Evolutionary conservation across 345 rosid genomes (phyloP).

Genomic region (Microthlaspi erraticum): DNA sequence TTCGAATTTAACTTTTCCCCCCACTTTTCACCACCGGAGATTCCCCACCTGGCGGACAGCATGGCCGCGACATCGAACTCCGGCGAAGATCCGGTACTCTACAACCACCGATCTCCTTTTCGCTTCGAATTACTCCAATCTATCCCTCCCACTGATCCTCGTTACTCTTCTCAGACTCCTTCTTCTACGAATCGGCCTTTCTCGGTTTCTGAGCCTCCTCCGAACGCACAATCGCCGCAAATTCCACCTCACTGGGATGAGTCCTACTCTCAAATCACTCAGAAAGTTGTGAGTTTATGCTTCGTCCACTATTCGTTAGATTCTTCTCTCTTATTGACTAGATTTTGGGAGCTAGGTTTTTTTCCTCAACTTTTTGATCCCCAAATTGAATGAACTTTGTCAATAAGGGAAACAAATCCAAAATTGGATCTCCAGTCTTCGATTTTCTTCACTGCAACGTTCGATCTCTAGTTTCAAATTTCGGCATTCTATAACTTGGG

Average conservation of each 20-base stretch:
- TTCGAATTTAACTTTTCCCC: neutral
- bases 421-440: slow-evolving; percentile 16
- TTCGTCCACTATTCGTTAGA: neutral
- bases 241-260: slow-evolving; percentile 31
- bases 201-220: slow-evolving; percentile 30
- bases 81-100: slow-evolving; percentile 52
- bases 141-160: slow-evolving; percentile 37
- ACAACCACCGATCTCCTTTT: slow-evolving; percentile 49
- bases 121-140: slow-evolving; percentile 50
- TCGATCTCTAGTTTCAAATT: slow-evolving; percentile 13
- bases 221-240: slow-evolving; percentile 37
- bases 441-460: neutral
- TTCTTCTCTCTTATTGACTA: slow-evolving; percentile 3
- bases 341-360: slow-evolving; percentile 18
- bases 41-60: neutral
- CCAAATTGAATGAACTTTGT: slow-evolving; percentile 31
- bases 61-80: slow-evolving; percentile 54
- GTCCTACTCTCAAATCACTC: slow-evolving; percentile 48
- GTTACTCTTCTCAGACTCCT: slow-evolving; percentile 33
- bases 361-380: neutral
- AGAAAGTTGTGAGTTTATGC: slow-evolving; percentile 45
- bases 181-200: slow-evolving; percentile 33
- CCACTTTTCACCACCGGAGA: slow-evolving; percentile 3
- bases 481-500: too few species aligned
- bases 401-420: slow-evolving; percentile 27